phyloP scores from a whole-genome alignment of 2,329 filamentous ascomycete genomes.

The Fusarium tanahbumbuense region DNA sequence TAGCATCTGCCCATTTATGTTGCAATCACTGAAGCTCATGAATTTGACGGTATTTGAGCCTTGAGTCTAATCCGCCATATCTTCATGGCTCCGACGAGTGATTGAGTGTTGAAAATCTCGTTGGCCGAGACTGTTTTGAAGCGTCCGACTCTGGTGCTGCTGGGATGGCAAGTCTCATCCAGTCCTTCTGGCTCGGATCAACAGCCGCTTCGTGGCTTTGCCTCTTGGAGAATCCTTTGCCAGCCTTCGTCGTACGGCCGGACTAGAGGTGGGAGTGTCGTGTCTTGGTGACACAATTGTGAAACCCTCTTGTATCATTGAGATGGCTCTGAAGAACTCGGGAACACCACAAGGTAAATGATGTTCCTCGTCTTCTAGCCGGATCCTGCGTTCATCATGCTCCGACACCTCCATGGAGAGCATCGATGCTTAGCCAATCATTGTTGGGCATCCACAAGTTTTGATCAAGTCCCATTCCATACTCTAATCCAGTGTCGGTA shows the following conservation, averaged over 20 bases:
- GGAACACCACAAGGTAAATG: not conserved
- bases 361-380: conserved; percentile 7
- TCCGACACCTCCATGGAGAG: conserved; percentile 49
- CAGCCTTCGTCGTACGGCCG: no score
- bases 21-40: not conserved
- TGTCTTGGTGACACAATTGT: not conserved
- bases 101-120: not conserved
- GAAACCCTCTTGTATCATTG: not conserved
- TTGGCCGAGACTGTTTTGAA: not conserved
- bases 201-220: not conserved
- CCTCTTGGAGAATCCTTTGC: not conserved
- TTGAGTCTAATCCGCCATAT: not conserved
- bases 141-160: not conserved
- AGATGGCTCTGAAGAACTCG: conserved; percentile 25
- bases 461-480: conserved; percentile 57
- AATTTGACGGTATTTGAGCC: not conserved
- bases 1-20: not conserved
- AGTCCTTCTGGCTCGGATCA: not conserved
- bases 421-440: conserved; percentile 51
- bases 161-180: not conserved
- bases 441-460: conserved; percentile 52
- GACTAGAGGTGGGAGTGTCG: no score
- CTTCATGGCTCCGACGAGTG: not conserved
- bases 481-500: conserved; percentile 57
- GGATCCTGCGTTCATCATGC: conserved; percentile 27